Base-by-base conservation (phyloP, 1,284 basidiomycete species). In the Ganoderma lucidum region DNA sequence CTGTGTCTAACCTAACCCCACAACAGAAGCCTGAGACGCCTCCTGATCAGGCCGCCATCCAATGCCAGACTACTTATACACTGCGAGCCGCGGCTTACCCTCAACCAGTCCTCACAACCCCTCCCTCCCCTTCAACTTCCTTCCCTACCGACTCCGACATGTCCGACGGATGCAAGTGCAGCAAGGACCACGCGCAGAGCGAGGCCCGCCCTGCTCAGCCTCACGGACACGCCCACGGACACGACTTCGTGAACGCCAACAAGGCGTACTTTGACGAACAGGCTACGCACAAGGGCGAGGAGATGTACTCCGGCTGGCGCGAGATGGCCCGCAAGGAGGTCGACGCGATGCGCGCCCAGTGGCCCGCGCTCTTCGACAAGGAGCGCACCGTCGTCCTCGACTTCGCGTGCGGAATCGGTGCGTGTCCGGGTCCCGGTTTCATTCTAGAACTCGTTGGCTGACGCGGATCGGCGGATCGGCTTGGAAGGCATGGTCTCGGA, bases 331-430 rank as follows among this genome's bases (percentile, higher is more conserved):
- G 74, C 28, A 83, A 82, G 58, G 75, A 86, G 17, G 81, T 80
- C 1, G 71, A 69, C 6, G 84, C 83, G 0, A 85, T 91, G 72
- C 78, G 81, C 32, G 74, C 80, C 10, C 79, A 77, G 1, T 86
- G 87, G 73, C 75, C 83, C 0, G 51, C 35, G 9, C 62, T 77
- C 48, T 90, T 93, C 75, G 81, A 88, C 67, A 83, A 86, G 65
- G 84, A 88, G 10, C 75, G 74, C 19, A 93, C 91, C 0, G 80
- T 78, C 0, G 81, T 90, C 8, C 80, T 93, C 80, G 92, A 93
- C 73, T 93, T 86, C 75, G 92, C 91, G 3, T 93, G 91, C 75
- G 90, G 91, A 12, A 84, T 86, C 63, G 91, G 91, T 88, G 67
- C 62, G 83, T 67, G 32, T 0, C 30, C 3, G 0, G 2, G 30